These are phyloP conservation scores for Vickermania spadyakhi DNA, from an alignment of 208 protist genomes.

Conservation along the genomic window DNA sequence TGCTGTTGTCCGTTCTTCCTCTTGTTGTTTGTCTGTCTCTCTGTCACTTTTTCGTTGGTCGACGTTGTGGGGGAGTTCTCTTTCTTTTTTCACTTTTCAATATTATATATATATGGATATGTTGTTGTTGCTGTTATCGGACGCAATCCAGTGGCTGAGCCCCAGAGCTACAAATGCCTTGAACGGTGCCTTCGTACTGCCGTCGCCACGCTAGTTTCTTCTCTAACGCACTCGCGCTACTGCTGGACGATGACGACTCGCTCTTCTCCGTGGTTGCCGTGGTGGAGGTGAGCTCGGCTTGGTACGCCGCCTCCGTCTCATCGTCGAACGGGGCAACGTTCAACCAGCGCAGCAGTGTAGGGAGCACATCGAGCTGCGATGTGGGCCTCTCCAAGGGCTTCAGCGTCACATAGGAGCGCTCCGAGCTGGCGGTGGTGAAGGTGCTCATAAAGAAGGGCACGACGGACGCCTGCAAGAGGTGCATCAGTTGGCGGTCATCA, in stretches of 20 bases:
- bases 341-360: constrained; percentile 68
- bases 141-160: constrained; percentile 27
- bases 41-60: too few species aligned
- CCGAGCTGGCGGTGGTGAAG: constrained; percentile 25
- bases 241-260: constrained; percentile 4
- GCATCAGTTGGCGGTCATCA: background rate
- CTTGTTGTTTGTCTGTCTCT: too few species aligned
- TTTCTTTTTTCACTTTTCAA: too few species aligned
- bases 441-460: constrained; percentile 58
- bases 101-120: too few species aligned
- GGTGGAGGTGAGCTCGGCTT: constrained; percentile 12
- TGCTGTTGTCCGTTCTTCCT: too few species aligned
- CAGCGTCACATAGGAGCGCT: constrained; percentile 27
- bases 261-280: constrained; percentile 14
- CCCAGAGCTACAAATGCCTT: constrained; percentile 60
- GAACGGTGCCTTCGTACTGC: constrained; percentile 26
- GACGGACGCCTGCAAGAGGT: constrained; percentile 6
- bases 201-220: background rate
- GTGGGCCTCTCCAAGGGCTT: constrained; percentile 25
- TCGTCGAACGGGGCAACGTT: constrained; percentile 49
- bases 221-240: background rate
- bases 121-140: too few species aligned
- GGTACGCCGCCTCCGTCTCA: constrained; percentile 17
- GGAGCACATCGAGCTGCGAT: constrained; percentile 56
- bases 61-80: too few species aligned